phyloP scores from a whole-genome alignment of 2,329 filamentous ascomycete genomes.

The Mycocentrospora acerina region DNA sequence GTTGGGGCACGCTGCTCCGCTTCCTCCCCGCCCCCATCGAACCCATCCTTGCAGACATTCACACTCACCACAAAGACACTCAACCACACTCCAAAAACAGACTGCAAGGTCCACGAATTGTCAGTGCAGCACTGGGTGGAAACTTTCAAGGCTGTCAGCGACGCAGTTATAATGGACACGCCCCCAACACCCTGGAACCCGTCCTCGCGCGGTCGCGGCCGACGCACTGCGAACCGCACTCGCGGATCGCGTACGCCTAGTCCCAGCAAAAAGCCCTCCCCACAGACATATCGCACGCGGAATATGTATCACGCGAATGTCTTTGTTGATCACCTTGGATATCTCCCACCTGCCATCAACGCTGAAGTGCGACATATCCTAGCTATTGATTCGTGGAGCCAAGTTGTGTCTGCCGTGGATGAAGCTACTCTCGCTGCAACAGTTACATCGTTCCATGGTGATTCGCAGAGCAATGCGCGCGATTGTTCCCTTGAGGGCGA shows the following conservation, averaged over 20 bases:
- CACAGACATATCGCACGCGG: constrained; percentile 20
- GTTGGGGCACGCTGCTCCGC: no score
- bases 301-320: constrained; percentile 18
- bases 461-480: constrained; percentile 14
- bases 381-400: constrained; percentile 9
- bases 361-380: constrained; percentile 14
- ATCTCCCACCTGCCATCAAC: constrained; percentile 12
- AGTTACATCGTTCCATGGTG: constrained; percentile 3
- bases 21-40: no score
- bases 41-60: no score
- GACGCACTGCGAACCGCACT: no score
- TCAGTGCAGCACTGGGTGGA: no score
- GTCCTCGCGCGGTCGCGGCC: no score
- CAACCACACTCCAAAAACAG: no score
- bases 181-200: no score
- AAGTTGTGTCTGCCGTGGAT: constrained; percentile 2
- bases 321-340: constrained; percentile 9
- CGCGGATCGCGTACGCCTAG: constrained; percentile 15
- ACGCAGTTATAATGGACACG: no score
- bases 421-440: not conserved
- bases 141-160: no score
- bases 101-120: no score
- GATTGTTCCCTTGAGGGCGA: constrained; percentile 18
- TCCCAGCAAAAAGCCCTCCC: constrained; percentile 17
- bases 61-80: no score